These are phyloP conservation scores for Hawksworthiomyces lignivorus DNA, from an alignment of 2,329 filamentous ascomycete genomes.

Conservation along the genomic window DNA sequence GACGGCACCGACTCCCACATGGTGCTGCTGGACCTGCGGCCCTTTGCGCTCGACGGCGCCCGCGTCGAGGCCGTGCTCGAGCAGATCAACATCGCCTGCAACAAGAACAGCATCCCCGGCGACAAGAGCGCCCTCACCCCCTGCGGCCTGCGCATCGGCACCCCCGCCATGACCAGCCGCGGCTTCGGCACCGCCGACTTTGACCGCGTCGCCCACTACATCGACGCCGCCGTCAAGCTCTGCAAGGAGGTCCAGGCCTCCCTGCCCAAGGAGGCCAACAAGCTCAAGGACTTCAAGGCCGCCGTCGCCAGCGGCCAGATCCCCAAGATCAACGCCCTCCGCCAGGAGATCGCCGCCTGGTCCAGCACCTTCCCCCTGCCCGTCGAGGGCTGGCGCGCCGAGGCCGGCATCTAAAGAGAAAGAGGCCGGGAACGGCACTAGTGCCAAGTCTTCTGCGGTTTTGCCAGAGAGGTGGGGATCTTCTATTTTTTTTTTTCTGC, in stretches of 20 bases:
- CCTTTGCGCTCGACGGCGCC: conserved; percentile 80
- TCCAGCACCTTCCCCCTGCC: conserved; percentile 87
- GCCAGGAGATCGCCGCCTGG: conserved; percentile 86
- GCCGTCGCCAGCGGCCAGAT: conserved; percentile 76
- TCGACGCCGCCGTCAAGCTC: conserved; percentile 81
- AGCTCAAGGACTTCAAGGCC: conserved; percentile 98
- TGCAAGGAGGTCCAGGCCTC: conserved; percentile 77
- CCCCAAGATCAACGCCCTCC: conserved; percentile 73
- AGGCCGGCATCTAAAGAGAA: conserved; percentile 46
- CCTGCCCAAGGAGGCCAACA: conserved; percentile 95
- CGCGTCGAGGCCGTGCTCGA: conserved; percentile 94
- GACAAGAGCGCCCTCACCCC: conserved; percentile 96
- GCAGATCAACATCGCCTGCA: conserved; percentile 97
- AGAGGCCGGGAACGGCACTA: background rate
- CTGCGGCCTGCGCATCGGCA: conserved; percentile 90
- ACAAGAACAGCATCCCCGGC: conserved; percentile 98
- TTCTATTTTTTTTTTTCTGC: too few relatives aligned
- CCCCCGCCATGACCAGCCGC: conserved; percentile 93
- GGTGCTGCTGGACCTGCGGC: conserved; percentile 88
- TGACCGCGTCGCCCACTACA: conserved; percentile 80
- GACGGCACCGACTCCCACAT: conserved; percentile 97
- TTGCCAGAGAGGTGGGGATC: too few relatives aligned
- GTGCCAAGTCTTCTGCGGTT: too few relatives aligned
- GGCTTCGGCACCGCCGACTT: conserved; percentile 92
- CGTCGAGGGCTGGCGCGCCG: conserved; percentile 62